Evolutionary conservation across 768 basidiomycete genomes (phyloP).

Genomic region (Termitomyces sp.): DNA sequence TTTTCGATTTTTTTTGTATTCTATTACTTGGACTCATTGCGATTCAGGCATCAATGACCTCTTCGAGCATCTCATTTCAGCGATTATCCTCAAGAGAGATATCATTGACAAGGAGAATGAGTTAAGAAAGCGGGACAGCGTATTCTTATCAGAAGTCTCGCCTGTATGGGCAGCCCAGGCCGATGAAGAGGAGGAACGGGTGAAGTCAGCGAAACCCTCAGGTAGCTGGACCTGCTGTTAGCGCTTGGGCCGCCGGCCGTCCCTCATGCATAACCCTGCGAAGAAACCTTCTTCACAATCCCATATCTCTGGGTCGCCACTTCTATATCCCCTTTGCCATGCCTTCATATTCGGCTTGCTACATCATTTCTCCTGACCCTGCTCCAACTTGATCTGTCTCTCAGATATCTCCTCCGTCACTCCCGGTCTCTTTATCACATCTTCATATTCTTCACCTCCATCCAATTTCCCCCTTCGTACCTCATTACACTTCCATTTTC

Average conservation of each 20-base stretch:
- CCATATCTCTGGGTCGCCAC: conserved; percentile 3
- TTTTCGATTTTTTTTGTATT: conserved; percentile 16
- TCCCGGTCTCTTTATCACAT: conserved; percentile 17
- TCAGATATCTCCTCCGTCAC: conserved; percentile 2
- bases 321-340: conserved; percentile 10
- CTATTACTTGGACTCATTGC: conserved; percentile 5
- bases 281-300: not conserved
- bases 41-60: conserved; percentile 70
- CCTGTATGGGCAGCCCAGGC: conserved; percentile 80
- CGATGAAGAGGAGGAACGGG: conserved; percentile 72
- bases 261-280: conserved; percentile 2
- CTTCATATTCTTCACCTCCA: conserved; percentile 19
- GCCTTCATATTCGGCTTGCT: not conserved
- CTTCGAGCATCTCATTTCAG: conserved; percentile 75
- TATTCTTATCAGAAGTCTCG: conserved; percentile 64
- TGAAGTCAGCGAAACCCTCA: conserved; percentile 43
- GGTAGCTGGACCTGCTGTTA: conserved; percentile 74
- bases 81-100: conserved; percentile 78
- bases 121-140: conserved; percentile 77
- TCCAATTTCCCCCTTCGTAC: conserved; percentile 10
- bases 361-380: not conserved
- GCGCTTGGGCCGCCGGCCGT: conserved; percentile 21
- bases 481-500: conserved; percentile 14
- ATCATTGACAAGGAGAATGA: conserved; percentile 80
- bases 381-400: not conserved